phyloP scores from a whole-genome alignment of 1,284 basidiomycete genomes.

The Clitocybe nebularis region DNA sequence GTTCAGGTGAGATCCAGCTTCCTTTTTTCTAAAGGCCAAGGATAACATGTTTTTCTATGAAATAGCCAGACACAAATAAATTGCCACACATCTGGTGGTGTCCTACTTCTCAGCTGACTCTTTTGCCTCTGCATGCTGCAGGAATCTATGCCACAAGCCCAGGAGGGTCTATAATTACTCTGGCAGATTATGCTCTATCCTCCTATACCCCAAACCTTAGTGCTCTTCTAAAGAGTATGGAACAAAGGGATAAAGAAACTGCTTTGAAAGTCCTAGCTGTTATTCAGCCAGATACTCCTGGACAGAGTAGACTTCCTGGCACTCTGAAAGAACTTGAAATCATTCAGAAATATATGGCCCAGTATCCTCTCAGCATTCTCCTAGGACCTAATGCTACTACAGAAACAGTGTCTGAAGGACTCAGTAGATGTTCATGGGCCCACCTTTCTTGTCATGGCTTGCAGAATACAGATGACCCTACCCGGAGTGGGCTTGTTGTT shows the following conservation, averaged over 20 bases:
- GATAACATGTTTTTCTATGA: background rate
- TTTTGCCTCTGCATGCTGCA: conserved; percentile 31
- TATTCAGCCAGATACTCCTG: conserved; percentile 15
- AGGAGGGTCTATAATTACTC: conserved; percentile 1
- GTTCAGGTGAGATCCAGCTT: background rate
- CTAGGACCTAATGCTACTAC: conserved; percentile 17
- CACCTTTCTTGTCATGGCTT: conserved; percentile 29
- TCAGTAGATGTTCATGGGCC: conserved; percentile 18
- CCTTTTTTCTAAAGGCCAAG: background rate
- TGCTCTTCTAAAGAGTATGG: conserved; percentile 11
- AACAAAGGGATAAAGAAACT: background rate
- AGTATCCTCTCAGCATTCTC: conserved; percentile 7
- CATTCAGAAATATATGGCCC: background rate
- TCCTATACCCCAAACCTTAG: conserved; percentile 20
- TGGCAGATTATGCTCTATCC: conserved; percentile 17
- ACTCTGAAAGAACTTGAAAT: conserved; percentile 10
- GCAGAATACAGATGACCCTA: conserved; percentile 18
- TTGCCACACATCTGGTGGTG: conserved; percentile 28
- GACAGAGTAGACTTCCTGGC: conserved; percentile 12
- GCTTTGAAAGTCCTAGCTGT: conserved; percentile 15
- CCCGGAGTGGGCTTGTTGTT: conserved; percentile 22
- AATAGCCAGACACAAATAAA: background rate
- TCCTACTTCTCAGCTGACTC: conserved; percentile 26
- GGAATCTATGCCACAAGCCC: conserved; percentile 17
- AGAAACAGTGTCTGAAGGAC: conserved; percentile 13